phyloP scores from a whole-genome alignment of 768 basidiomycete genomes.

The Auricularia sp. region DNA sequence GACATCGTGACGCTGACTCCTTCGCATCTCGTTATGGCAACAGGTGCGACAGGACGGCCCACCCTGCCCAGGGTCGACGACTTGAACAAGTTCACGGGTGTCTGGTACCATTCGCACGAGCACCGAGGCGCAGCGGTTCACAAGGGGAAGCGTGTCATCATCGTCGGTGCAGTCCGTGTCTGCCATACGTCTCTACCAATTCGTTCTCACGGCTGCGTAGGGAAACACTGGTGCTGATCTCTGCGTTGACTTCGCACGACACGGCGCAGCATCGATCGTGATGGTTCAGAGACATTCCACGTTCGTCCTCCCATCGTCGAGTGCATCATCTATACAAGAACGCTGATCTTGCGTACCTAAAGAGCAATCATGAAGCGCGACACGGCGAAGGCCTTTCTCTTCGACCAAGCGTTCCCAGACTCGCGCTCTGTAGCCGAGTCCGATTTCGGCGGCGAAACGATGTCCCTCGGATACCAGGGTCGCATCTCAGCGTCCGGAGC shows the following conservation, averaged over 20 bases:
- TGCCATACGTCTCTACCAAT: slow-evolving; percentile 15
- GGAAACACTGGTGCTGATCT: slow-evolving; percentile 24
- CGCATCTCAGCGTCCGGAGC: not conserved
- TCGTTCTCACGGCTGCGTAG: slow-evolving; percentile 2
- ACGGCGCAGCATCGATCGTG: not conserved
- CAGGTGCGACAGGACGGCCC: slow-evolving; percentile 28
- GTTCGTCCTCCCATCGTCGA: not conserved
- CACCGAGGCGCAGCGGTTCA: not conserved
- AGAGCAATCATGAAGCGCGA: not conserved
- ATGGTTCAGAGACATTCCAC: not conserved
- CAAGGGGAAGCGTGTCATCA: slow-evolving; percentile 30
- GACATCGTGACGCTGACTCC: slow-evolving; percentile 24
- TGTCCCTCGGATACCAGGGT: not conserved
- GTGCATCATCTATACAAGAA: not conserved
- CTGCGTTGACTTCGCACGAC: slow-evolving; percentile 21
- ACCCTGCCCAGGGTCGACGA: slow-evolving; percentile 21
- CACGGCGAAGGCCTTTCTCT: not conserved
- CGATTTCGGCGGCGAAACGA: not conserved
- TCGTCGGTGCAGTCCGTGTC: slow-evolving; percentile 27
- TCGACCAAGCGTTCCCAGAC: not conserved
- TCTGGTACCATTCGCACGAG: not conserved
- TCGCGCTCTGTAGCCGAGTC: not conserved
- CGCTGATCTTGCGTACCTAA: not conserved
- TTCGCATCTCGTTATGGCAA: slow-evolving; percentile 31
- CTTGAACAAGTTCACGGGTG: slow-evolving; percentile 23